Percentiles rank a stretch among this genome's conserved stretches.
Conservation (phyloP, 176 grass and related monocot genomes). For the Lolium multiflorum region DNA sequence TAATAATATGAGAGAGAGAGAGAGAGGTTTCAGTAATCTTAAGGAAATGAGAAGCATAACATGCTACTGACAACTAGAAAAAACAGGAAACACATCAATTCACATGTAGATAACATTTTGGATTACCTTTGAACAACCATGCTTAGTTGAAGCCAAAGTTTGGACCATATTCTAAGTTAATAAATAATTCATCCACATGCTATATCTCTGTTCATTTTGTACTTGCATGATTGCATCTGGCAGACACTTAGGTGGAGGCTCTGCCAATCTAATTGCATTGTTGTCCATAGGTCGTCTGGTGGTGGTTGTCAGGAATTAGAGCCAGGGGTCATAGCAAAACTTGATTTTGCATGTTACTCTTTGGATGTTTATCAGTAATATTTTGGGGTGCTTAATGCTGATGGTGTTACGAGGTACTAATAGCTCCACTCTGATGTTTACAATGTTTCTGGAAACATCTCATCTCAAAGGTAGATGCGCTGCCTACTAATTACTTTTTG, state of each 20-base stretch:
- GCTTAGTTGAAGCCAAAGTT: constrained; percentile 58
- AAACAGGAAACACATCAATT: background rate
- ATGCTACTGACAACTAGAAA: no score
- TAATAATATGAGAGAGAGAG: no score
- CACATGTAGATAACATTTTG: background rate
- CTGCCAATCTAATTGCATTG: constrained; percentile 19
- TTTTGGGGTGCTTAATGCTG: background rate
- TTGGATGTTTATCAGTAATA: background rate
- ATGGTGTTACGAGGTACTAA: background rate
- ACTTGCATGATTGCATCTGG: constrained; percentile 43
- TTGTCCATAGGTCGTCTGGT: constrained; percentile 7
- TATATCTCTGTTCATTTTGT: constrained; percentile 54
- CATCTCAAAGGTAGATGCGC: background rate
- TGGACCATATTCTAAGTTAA: constrained; percentile 56
- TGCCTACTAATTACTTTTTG: background rate
- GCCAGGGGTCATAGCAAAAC: background rate
- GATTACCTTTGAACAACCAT: constrained; percentile 69
- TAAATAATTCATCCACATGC: constrained; percentile 68
- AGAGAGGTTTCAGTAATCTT: no score
- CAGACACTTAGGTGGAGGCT: constrained; percentile 37
- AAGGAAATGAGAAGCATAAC: no score
- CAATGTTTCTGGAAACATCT: background rate
- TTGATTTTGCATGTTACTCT: background rate
- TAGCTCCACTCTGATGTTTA: background rate
- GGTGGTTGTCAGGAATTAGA: constrained; percentile 14